A percentile compares a stretch with the other conserved stretches of the same genome.
phyloP scores from a whole-genome alignment of 352 stramenopile genomes.

The Globisporangium nagaii region DNA sequence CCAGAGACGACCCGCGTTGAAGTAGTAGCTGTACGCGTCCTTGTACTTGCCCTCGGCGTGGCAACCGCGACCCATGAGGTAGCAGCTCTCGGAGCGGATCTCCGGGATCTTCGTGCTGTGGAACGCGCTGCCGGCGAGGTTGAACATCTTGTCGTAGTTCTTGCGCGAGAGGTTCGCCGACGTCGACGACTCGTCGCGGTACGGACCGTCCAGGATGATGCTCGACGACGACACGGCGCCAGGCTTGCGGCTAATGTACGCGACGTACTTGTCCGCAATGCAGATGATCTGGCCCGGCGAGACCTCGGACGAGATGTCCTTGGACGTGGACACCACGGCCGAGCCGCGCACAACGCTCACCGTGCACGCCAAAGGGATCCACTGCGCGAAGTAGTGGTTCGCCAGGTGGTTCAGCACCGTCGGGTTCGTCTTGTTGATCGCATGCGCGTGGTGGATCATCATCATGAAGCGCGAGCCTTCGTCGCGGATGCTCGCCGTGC shows the following conservation, averaged over 20 bases:
- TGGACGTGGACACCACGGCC: constrained; percentile 76
- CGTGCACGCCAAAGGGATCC: constrained; percentile 88
- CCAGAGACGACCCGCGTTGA: constrained; percentile 88
- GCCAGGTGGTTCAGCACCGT: constrained; percentile 96
- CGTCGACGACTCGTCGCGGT: constrained; percentile 65
- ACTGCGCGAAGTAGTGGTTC: constrained; percentile 98
- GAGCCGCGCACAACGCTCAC: constrained; percentile 84
- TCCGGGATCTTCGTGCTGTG: constrained; percentile 85
- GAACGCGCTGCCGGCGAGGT: constrained; percentile 81
- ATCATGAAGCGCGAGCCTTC: constrained; percentile 89
- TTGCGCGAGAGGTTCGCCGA: constrained; percentile 73
- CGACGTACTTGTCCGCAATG: constrained; percentile 90
- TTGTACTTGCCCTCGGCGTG: constrained; percentile 94
- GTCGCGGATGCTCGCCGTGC: constrained; percentile 70
- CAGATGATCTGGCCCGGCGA: constrained; percentile 91
- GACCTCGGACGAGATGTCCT: constrained; percentile 85
- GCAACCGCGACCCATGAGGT: constrained; percentile 93
- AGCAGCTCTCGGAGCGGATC: constrained; percentile 96
- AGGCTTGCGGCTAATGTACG: constrained; percentile 74
- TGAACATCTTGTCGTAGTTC: constrained; percentile 90
- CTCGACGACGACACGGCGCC: constrained; percentile 54
- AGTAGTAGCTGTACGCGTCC: constrained; percentile 96
- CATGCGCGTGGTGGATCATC: constrained; percentile 88
- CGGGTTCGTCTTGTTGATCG: constrained; percentile 84
- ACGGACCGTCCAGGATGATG: constrained; percentile 74